Evolutionary conservation across 2,329 filamentous ascomycete genomes (phyloP), one percentile per base, ranked within the genome.

Genomic region (Colletotrichum cuscutae): DNA sequence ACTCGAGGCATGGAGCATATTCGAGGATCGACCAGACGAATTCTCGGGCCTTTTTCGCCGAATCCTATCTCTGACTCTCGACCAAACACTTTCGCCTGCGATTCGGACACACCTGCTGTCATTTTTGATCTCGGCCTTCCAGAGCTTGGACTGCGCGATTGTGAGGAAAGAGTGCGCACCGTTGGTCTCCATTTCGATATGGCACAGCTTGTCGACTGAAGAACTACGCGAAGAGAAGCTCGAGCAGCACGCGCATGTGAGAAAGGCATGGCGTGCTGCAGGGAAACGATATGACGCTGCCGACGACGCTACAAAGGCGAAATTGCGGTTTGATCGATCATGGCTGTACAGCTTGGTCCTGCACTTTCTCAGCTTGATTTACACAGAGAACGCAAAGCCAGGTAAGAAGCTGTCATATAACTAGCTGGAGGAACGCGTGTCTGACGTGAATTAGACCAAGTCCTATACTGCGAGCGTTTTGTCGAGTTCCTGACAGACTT

Each of bases 111-210:
- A 97, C 65, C 89, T 98, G n/a, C 86, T 99, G 26, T 93, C 90
- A 28, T 98, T 98, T 82, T 88, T 98, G 74, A 97, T 97, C 63
- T 91, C 92, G 76, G 94, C 96, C 46, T 99, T 98, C 80, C 95
- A 98, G 82, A 98, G 95, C 59, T 87, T 99, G 37, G 97, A 99
- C 81, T 95, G 92, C 80, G 89, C 90, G 49, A 89, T 97, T 68
- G 94, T 99, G 62, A 92, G 97, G 75, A 98, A 98, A 82, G 97
- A 99, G 86, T 98, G 97, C 82, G 97, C 96, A 7, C 95, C 97
- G 1, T 86, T 99, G 64, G 96, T 99, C 24, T 97, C 95, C 13
- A 98, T 99, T 77, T 93, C 94, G 1, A 95, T 97, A 77, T 99
- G 97, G 97, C 94, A 98, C 79, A 97, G 98, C 79, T 85, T 99